A percentile compares a stretch with the other conserved stretches of the same genome.
Evolutionary conservation across 768 basidiomycete species (phyloP).

Genomic region (Tricholoma saponaceum): DNA sequence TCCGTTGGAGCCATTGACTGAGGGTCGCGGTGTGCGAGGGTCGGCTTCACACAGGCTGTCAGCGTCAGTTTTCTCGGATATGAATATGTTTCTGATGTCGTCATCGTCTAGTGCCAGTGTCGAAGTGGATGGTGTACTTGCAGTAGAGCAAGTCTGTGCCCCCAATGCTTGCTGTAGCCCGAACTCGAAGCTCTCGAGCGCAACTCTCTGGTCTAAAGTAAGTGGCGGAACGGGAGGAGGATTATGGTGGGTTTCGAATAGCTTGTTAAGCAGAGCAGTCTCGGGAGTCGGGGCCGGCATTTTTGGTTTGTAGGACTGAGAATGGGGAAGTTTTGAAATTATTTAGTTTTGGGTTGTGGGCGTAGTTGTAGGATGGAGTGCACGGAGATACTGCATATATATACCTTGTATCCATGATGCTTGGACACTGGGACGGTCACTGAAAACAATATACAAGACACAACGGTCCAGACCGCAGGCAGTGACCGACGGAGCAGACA

Average conservation of each 20-base stretch:
- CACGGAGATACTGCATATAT: background rate
- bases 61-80: slow-evolving; percentile 4
- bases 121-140: slow-evolving; percentile 9
- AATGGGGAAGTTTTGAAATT: background rate
- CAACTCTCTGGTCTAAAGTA: background rate
- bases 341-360: background rate
- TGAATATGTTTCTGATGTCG: slow-evolving; percentile 10
- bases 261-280: background rate
- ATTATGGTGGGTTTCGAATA: background rate
- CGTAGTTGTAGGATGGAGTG: background rate
- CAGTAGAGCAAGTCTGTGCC: background rate
- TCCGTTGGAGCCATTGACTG: background rate
- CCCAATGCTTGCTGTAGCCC: background rate
- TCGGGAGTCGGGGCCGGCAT: background rate
- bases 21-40: background rate
- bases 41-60: background rate
- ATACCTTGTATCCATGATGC: background rate
- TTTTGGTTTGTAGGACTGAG: background rate
- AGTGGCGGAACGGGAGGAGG: background rate
- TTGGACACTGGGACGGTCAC: background rate
- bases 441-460: background rate
- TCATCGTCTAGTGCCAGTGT: slow-evolving; percentile 11
- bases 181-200: background rate
- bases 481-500: background rate
- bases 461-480: background rate